phyloP scores from a whole-genome alignment of 352 stramenopile species.

The Pythium pyrilobum region DNA sequence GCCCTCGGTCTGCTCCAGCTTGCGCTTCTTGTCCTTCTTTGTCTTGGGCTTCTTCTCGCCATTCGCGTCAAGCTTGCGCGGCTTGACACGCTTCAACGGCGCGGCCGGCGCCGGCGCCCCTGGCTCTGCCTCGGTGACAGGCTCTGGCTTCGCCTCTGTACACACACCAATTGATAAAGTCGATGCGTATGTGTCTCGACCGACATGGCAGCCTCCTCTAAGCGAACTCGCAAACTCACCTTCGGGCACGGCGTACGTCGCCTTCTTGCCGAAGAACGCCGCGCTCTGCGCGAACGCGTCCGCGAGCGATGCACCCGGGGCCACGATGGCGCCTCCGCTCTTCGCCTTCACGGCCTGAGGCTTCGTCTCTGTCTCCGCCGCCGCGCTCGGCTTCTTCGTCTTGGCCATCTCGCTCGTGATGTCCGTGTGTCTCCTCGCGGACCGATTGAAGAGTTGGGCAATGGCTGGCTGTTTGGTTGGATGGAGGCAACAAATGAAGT shows the following conservation, averaged over 20 bases:
- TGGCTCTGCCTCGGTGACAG: not conserved
- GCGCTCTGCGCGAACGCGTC: constrained; percentile 58
- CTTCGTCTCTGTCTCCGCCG: not conserved
- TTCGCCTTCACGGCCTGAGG: constrained; percentile 13
- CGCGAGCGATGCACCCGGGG: constrained; percentile 18
- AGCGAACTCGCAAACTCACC: not conserved
- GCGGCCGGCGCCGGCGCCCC: not conserved
- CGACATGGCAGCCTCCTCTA: not conserved
- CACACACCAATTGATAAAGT: too few species aligned
- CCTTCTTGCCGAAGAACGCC: constrained; percentile 61
- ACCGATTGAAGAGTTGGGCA: not conserved
- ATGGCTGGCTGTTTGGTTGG: constrained; percentile 17
- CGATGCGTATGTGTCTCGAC: too few species aligned
- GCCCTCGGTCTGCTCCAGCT: constrained; percentile 1
- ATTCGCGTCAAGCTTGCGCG: not conserved
- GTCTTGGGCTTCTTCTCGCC: constrained; percentile 18
- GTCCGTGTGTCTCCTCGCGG: constrained; percentile 39
- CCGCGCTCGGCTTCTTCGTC: constrained; percentile 30
- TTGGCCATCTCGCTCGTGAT: constrained; percentile 1
- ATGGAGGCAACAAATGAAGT: constrained; percentile 2
- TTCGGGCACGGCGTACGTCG: constrained; percentile 32
- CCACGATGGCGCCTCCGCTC: not conserved
- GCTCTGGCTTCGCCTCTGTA: constrained; percentile 1
- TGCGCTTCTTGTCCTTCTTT: constrained; percentile 35
- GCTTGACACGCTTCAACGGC: constrained; percentile 11